phyloP scores from a whole-genome alignment of 163 green algal species.

The Chlorella variabilis region DNA sequence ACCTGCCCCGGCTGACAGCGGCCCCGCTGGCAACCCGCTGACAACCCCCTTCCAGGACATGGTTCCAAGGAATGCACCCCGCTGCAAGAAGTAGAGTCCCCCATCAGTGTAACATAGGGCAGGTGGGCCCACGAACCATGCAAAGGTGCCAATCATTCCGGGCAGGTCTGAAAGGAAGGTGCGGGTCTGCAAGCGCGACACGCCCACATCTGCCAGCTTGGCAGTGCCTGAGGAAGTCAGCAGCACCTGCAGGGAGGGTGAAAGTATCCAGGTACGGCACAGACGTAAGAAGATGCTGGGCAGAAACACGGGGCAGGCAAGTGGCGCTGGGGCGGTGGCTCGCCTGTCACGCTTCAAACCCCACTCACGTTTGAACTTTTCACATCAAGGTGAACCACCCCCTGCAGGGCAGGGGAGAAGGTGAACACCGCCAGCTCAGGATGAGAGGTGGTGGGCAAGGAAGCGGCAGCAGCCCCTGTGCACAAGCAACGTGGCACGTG shows the following conservation, averaged over 20 bases:
- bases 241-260: slow-evolving; percentile 18
- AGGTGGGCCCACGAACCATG: not conserved
- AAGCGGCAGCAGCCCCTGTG: no score
- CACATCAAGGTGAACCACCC: not conserved
- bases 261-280: not conserved
- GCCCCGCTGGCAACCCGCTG: no score
- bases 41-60: no score
- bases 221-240: slow-evolving; percentile 29
- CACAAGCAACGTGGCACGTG: no score
- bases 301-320: no score
- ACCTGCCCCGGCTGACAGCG: no score
- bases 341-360: no score
- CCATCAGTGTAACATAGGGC: not conserved
- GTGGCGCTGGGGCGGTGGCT: no score
- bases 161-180: not conserved
- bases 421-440: no score
- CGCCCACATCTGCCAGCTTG: slow-evolving; percentile 51
- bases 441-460: no score
- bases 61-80: not conserved
- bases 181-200: slow-evolving; percentile 24
- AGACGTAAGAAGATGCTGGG: not conserved
- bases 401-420: no score
- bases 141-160: slow-evolving; percentile 23
- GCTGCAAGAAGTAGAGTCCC: not conserved
- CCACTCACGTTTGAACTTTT: not conserved